These are phyloP conservation scores for Boletus huronensis DNA, from an alignment of 768 basidiomycete genomes.

Conservation along the genomic window DNA sequence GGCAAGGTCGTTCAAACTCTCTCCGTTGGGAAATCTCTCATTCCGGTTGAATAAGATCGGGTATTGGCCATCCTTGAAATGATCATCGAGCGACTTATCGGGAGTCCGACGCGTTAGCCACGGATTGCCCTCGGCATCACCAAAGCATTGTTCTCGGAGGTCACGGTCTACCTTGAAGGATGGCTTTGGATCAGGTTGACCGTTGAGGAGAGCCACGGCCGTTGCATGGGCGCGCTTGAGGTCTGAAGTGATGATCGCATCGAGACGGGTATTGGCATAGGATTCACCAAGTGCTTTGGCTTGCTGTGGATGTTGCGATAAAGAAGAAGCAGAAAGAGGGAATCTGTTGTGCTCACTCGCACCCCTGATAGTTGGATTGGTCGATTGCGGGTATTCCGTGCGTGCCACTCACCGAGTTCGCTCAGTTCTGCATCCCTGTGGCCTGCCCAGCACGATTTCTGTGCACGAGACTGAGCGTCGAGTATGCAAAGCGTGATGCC, in stretches of 20 bases:
- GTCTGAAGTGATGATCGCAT: slow-evolving; percentile 62
- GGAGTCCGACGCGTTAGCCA: slow-evolving; percentile 34
- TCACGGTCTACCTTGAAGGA: slow-evolving; percentile 46
- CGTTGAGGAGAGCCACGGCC: slow-evolving; percentile 50
- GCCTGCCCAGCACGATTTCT: slow-evolving; percentile 66
- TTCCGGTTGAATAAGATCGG: slow-evolving; percentile 44
- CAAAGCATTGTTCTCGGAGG: slow-evolving; percentile 69
- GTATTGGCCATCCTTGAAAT: slow-evolving; percentile 51
- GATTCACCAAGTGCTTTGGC: slow-evolving; percentile 57
- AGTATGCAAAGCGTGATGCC: too few relatives aligned
- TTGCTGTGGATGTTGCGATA: slow-evolving; percentile 42
- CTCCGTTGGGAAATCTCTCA: slow-evolving; percentile 66
- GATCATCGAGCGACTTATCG: slow-evolving; percentile 38
- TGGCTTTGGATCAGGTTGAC: slow-evolving; percentile 46
- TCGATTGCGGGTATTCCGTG: not conserved
- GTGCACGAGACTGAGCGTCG: not conserved
- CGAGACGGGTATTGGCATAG: slow-evolving; percentile 46
- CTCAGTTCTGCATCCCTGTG: slow-evolving; percentile 71
- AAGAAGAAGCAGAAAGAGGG: not conserved
- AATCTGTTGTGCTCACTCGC: slow-evolving; percentile 37
- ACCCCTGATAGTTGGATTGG: slow-evolving; percentile 41
- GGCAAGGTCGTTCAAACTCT: slow-evolving; percentile 62
- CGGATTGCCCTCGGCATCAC: slow-evolving; percentile 62
- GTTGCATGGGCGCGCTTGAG: slow-evolving; percentile 63
- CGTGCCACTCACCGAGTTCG: slow-evolving; percentile 56